Evolutionary conservation across 805 yeast species (phyloP).

Genomic region (Zygosaccharomyces siamensis): DNA sequence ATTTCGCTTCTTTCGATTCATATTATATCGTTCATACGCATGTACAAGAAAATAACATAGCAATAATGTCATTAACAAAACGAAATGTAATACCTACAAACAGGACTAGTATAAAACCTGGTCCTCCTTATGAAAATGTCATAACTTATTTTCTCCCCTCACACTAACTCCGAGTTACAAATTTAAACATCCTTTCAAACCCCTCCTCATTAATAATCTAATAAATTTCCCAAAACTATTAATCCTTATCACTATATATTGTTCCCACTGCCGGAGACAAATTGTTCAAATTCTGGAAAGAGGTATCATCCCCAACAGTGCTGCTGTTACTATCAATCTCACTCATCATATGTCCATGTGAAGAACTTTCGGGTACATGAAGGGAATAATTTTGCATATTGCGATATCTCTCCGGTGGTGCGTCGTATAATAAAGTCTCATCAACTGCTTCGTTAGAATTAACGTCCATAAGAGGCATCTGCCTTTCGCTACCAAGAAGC

Average conservation of each 20-base stretch:
- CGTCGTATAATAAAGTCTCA: slow-evolving; percentile 4
- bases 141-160: not conserved
- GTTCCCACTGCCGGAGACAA: slow-evolving; percentile 17
- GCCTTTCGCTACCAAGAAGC: slow-evolving; percentile 35
- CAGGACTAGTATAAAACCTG: not conserved
- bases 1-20: not conserved
- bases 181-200: too few relatives aligned
- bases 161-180: too few relatives aligned
- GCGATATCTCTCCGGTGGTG: slow-evolving; percentile 3
- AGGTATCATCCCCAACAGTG: slow-evolving; percentile 29
- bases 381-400: slow-evolving; percentile 3
- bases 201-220: too few relatives aligned
- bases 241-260: slow-evolving; percentile 10
- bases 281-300: slow-evolving; percentile 17
- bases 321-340: slow-evolving; percentile 29
- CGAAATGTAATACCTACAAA: slow-evolving; percentile 1
- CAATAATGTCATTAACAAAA: not conserved
- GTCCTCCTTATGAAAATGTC: not conserved
- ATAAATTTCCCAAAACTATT: not conserved
- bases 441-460: slow-evolving; percentile 10
- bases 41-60: not conserved
- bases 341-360: slow-evolving; percentile 5
- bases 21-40: not conserved
- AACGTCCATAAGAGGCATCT: slow-evolving; percentile 3
- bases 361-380: slow-evolving; percentile 4